Conservation (phyloP, 306 rosid genomes). For the Cucurbita moschata region DNA sequence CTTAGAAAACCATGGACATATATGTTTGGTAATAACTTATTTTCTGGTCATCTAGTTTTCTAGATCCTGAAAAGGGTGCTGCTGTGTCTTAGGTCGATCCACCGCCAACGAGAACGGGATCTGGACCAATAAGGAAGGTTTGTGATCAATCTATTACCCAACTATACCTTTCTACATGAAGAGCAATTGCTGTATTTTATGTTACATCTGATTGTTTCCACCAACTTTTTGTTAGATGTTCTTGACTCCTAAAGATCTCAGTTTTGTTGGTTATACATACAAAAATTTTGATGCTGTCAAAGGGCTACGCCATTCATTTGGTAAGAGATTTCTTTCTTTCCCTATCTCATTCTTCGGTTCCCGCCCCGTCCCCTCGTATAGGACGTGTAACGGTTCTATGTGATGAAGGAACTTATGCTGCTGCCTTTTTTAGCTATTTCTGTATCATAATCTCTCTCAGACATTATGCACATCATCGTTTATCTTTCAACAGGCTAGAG, state of each 20-base stretch:
- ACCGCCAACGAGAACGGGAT: slow-evolving; percentile 54
- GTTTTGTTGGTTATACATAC: slow-evolving; percentile 92
- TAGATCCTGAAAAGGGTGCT: slow-evolving; percentile 12
- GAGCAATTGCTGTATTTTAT: background rate
- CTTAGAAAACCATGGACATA: background rate
- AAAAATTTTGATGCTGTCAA: slow-evolving; percentile 87
- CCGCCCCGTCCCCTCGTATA: background rate
- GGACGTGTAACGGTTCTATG: background rate
- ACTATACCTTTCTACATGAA: background rate
- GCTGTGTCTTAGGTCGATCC: slow-evolving; percentile 44
- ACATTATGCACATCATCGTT: background rate
- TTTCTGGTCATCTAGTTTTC: background rate
- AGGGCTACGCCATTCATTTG: slow-evolving; percentile 39
- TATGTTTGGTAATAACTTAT: background rate
- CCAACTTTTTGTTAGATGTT: slow-evolving; percentile 31
- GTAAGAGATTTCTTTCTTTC: slow-evolving; percentile 24
- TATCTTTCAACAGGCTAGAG: background rate
- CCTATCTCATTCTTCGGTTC: background rate
- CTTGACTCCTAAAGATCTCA: slow-evolving; percentile 78
- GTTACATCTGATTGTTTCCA: slow-evolving; percentile 5
- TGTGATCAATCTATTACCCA: no score
- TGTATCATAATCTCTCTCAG: background rate
- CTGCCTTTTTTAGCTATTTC: background rate
- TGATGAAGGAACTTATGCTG: background rate
- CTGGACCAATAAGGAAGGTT: slow-evolving; percentile 79